Conservation (phyloP, 2,329 filamentous ascomycete genomes). For the Xenoacremonium recifei region DNA sequence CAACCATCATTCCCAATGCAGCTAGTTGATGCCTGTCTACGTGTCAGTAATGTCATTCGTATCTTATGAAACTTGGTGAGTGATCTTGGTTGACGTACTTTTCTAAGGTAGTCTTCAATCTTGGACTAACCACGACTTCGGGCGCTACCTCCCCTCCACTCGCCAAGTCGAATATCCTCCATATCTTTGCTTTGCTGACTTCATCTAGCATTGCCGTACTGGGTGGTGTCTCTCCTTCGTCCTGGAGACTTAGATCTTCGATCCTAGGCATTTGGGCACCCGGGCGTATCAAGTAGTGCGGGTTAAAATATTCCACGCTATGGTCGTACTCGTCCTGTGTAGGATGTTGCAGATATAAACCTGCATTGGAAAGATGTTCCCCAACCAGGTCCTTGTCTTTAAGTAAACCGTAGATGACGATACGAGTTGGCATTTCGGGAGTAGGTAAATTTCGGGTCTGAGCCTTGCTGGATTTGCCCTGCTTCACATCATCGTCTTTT, state of each 20-base stretch:
- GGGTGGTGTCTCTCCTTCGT: background rate
- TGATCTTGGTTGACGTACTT: background rate
- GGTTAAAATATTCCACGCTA: conserved; percentile 4
- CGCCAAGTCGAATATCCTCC: background rate
- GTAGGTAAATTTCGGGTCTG: too few relatives aligned
- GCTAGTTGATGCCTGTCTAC: background rate
- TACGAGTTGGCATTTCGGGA: too few relatives aligned
- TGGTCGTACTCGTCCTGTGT: background rate
- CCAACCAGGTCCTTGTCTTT: background rate
- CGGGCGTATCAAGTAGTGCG: conserved; percentile 7
- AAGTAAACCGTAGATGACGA: conserved; percentile 2
- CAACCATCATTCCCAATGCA: background rate
- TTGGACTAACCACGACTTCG: background rate
- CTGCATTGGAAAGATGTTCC: background rate
- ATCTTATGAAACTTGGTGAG: background rate
- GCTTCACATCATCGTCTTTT: too few relatives aligned
- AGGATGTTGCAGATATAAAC: conserved; percentile 5
- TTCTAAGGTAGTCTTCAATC: background rate
- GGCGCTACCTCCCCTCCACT: background rate
- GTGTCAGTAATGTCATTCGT: background rate
- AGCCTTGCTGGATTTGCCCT: too few relatives aligned
- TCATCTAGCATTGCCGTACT: background rate
- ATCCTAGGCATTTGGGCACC: conserved; percentile 8
- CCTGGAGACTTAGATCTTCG: conserved; percentile 1
- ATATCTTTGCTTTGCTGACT: background rate